Evolutionary conservation across 148 eudicot species (phyloP).

Genomic region (Gaultheria prostrata): DNA sequence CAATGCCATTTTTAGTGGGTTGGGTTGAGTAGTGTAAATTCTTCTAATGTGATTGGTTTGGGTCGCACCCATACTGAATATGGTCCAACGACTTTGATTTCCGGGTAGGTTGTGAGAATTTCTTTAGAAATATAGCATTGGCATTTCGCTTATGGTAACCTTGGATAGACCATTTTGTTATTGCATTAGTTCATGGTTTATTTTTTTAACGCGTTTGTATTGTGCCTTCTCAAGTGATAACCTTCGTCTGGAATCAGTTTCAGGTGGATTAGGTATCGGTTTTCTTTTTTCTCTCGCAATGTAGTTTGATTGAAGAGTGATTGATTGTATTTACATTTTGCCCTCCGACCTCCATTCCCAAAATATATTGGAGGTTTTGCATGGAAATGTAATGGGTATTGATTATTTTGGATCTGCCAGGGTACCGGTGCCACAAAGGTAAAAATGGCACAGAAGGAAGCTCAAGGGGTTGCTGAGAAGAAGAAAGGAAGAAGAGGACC

Average conservation of each 20-base stretch:
- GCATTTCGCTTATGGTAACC: neutral
- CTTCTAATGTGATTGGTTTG: neutral
- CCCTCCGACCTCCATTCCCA: too few relatives aligned
- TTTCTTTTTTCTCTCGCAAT: neutral
- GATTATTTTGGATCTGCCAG: slow-evolving; percentile 28
- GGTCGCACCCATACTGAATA: neutral
- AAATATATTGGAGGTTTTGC: neutral
- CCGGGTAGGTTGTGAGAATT: neutral
- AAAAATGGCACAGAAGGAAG: slow-evolving; percentile 95
- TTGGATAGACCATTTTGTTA: neutral
- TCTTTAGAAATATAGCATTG: too few relatives aligned
- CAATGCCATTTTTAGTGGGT: neutral
- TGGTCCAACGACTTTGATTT: neutral
- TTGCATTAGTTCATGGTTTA: neutral
- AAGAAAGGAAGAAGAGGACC: slow-evolving; percentile 97
- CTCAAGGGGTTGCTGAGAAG: slow-evolving; percentile 96
- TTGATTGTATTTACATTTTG: too few relatives aligned
- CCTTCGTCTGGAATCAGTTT: neutral
- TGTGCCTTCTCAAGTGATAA: too few relatives aligned
- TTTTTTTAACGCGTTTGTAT: neutral
- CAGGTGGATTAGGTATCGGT: too few relatives aligned
- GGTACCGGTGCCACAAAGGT: slow-evolving; percentile 93
- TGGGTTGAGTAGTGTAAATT: neutral
- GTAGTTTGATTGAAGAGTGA: neutral
- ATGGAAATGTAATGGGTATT: neutral